Percentiles rank a stretch among this genome's conserved stretches.
Evolutionary conservation across 2,329 filamentous ascomycete genomes (phyloP).

Genomic region (Penicillium carneum): DNA sequence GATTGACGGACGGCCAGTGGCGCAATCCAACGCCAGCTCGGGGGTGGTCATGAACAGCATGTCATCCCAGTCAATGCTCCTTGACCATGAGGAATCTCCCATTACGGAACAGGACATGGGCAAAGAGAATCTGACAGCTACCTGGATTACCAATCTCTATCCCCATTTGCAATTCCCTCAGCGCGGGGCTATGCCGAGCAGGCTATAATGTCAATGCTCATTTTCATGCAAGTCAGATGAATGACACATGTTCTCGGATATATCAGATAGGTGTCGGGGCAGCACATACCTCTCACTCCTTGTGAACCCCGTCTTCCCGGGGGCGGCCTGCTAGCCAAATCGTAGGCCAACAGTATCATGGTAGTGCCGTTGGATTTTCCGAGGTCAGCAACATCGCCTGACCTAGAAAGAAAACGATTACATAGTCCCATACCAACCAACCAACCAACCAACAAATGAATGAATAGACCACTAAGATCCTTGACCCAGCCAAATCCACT

Average conservation of each 20-base stretch:
- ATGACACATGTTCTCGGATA: neutral
- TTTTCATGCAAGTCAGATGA: neutral
- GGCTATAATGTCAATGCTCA: neutral
- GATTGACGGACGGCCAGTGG: conserved; percentile 34
- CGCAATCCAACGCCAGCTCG: conserved; percentile 9
- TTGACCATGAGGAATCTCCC: conserved; percentile 36
- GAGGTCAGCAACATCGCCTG: neutral
- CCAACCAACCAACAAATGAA: neutral
- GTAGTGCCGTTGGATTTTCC: neutral
- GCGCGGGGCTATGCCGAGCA: neutral
- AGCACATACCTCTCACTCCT: neutral
- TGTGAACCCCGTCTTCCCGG: neutral
- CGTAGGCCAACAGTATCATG: neutral
- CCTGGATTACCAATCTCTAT: conserved; percentile 19
- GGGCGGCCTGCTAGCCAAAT: neutral
- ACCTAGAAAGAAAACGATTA: neutral
- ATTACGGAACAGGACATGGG: neutral
- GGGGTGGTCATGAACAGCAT: conserved; percentile 19
- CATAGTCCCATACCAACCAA: neutral
- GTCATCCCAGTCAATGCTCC: conserved; percentile 48
- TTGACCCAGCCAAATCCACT: neutral
- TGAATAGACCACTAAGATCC: neutral
- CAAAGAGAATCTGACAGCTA: conserved; percentile 10
- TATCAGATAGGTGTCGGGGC: neutral
- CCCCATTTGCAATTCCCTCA: neutral